These are phyloP conservation scores for Thielaviopsis musarum DNA, from an alignment of 2,329 filamentous ascomycete species.

Conservation along the genomic window DNA sequence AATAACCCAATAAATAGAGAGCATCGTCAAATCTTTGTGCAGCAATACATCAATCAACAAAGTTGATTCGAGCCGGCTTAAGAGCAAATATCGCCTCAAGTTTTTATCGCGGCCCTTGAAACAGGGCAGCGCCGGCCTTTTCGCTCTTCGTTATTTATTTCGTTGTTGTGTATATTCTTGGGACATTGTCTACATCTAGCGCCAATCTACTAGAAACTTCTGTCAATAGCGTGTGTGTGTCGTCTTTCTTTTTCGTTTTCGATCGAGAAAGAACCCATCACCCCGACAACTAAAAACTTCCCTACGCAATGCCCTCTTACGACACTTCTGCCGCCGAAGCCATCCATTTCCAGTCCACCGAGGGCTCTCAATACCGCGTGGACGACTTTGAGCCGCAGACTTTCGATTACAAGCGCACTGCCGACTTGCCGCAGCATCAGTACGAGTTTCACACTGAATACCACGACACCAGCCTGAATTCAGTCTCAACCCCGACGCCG, in stretches of 20 bases:
- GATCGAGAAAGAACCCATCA: background rate
- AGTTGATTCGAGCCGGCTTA: background rate
- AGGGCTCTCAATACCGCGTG: slow-evolving; percentile 5
- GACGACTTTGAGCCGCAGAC: slow-evolving; percentile 5
- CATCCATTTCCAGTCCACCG: slow-evolving; percentile 7
- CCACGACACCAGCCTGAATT: slow-evolving; percentile 10
- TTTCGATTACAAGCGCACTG: background rate
- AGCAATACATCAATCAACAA: background rate
- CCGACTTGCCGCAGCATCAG: slow-evolving; percentile 7
- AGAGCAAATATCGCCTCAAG: background rate
- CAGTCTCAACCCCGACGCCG: slow-evolving; percentile 8
- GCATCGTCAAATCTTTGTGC: background rate
- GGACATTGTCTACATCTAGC: background rate
- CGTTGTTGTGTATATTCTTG: background rate
- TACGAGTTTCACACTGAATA: slow-evolving; percentile 11
- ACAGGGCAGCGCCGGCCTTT: background rate
- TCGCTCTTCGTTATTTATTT: background rate
- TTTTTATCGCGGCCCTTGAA: background rate
- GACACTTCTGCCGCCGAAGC: slow-evolving; percentile 4
- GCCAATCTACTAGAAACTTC: background rate
- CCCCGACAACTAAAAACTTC: background rate
- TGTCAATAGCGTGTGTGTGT: background rate
- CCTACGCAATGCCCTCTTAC: slow-evolving; percentile 12
- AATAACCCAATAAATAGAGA: background rate
- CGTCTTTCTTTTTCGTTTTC: background rate